Evolutionary conservation across 345 rosid species (phyloP), one percentile per base, ranked within the genome.

Genomic region (Limnanthes douglasii): DNA sequence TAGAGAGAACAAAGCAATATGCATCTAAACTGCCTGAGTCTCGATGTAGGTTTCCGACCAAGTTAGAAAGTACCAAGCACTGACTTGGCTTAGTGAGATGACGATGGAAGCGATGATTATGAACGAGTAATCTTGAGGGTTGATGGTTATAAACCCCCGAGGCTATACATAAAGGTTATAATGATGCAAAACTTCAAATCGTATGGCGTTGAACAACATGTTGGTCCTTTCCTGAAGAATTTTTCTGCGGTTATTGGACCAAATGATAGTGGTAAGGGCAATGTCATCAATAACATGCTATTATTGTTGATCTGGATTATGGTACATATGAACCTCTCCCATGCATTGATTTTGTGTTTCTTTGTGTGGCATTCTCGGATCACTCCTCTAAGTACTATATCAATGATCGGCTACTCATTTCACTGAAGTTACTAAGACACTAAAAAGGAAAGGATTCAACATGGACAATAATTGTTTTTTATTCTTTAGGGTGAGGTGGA

Each of bases 401-500:
- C 23, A 80, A 90, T 50, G 72, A 70, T 24, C 78, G 85, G 29
- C 50, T 6, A 90, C 96, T 48, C 84, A 84, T 66, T 90, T 90
- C 46, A 84, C 98, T 8, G 98, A 84, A 54, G 98, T 90, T 46
- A 80, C 98, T 31, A 78, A 68, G 55, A 77, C 68, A 19, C 24
- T 90, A 57, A 90, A 78, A 60, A 88, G 79, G 55, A 90, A 90
- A 68, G 98, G 98, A 31, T 78, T 90, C 15, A 96, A 90, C 68
- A 69, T 90, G 32, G 96, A 90, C 72, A 90, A 90, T 54, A 90
- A 90, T 33, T 92, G 9, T 90, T 90, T 66, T 60, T 90, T 62
- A 90, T 84, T 62, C 96, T 84, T 59, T 96, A 90, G 94, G 98
- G 98, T 45, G 98, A 90, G 64, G 98, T 90, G 84, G 65, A 90